Evolutionary conservation across 352 stramenopile genomes (phyloP).

Genomic region (Peronospora destructor): DNA sequence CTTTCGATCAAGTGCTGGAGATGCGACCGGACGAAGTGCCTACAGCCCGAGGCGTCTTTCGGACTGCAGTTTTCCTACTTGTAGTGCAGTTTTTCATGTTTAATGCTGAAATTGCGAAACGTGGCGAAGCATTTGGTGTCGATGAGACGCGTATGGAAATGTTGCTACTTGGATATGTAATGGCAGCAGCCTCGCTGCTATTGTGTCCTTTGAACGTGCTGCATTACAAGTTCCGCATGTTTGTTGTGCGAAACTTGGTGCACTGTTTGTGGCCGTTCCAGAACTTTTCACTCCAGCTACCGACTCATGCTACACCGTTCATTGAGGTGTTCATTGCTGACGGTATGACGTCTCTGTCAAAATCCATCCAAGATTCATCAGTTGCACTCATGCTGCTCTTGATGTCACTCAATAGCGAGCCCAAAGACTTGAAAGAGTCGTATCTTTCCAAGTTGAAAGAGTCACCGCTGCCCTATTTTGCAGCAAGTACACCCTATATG

Average conservation of each 20-base stretch:
- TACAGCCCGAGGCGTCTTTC: conserved; percentile 32
- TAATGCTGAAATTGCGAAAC: conserved; percentile 33
- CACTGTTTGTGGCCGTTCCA: conserved; percentile 66
- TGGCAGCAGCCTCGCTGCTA: conserved; percentile 36
- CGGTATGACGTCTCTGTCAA: conserved; percentile 76
- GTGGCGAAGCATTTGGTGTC: conserved; percentile 36
- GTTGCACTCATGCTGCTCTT: conserved; percentile 58
- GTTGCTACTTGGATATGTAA: conserved; percentile 58
- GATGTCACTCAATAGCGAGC: conserved; percentile 45
- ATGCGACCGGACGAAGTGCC: conserved; percentile 60
- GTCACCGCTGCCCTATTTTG: conserved; percentile 64
- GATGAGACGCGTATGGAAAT: conserved; percentile 64
- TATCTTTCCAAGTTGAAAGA: conserved; percentile 73
- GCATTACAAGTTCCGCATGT: conserved; percentile 62
- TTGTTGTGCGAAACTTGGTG: conserved; percentile 43
- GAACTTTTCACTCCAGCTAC: conserved; percentile 46
- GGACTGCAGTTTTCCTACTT: conserved; percentile 32
- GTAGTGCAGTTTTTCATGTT: conserved; percentile 52
- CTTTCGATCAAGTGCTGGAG: conserved; percentile 64
- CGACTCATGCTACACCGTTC: conserved; percentile 54
- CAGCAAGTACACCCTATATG: conserved; percentile 68
- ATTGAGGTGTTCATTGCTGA: conserved; percentile 77
- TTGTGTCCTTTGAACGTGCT: conserved; percentile 60
- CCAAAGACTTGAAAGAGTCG: conserved; percentile 35
- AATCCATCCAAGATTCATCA: conserved; percentile 70